A percentile compares a stretch with the other conserved stretches of the same genome.
These are phyloP conservation scores for Actinomortierella wolfii DNA, from an alignment of 371 early-diverging fungal genomes.

Conservation along the genomic window DNA sequence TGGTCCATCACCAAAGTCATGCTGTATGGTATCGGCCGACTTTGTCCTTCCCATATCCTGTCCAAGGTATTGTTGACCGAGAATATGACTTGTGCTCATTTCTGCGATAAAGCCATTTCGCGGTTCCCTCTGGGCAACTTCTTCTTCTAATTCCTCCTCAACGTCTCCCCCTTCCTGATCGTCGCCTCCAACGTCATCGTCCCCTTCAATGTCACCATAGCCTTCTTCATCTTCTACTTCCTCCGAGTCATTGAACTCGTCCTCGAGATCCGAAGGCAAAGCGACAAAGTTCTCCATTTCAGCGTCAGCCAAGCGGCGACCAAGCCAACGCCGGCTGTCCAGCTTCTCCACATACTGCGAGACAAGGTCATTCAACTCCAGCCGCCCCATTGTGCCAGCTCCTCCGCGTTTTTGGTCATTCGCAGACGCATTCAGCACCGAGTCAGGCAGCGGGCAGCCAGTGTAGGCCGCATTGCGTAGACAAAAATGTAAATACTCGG, in stretches of 20 bases:
- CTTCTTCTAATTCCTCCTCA: constrained; percentile 10
- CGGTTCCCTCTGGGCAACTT: no score
- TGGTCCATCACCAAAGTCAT: no score
- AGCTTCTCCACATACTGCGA: constrained; percentile 41
- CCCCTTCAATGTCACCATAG: constrained; percentile 1
- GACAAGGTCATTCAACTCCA: constrained; percentile 43
- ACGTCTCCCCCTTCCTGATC: constrained; percentile 2
- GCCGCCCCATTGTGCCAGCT: constrained; percentile 18
- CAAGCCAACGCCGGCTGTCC: constrained; percentile 38
- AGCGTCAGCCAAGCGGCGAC: constrained; percentile 15
- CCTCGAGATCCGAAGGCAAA: constrained; percentile 25
- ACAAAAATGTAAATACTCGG: constrained; percentile 38
- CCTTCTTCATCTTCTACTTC: constrained; percentile 9
- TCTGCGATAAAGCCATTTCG: no score
- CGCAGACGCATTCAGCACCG: constrained; percentile 23
- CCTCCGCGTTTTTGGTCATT: constrained; percentile 19
- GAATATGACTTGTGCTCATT: no score
- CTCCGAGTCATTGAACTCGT: constrained; percentile 13
- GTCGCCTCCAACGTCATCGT: constrained; percentile 1
- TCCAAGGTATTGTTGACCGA: no score
- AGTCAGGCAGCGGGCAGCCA: constrained; percentile 30
- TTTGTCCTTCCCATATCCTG: no score
- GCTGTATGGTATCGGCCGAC: no score
- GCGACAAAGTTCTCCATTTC: constrained; percentile 35
- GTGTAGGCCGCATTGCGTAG: constrained; percentile 41